A percentile compares a stretch with the other conserved stretches of the same genome.
These are phyloP conservation scores for Silene coronaria DNA, from an alignment of 179 eudicot species.

Conservation along the genomic window DNA sequence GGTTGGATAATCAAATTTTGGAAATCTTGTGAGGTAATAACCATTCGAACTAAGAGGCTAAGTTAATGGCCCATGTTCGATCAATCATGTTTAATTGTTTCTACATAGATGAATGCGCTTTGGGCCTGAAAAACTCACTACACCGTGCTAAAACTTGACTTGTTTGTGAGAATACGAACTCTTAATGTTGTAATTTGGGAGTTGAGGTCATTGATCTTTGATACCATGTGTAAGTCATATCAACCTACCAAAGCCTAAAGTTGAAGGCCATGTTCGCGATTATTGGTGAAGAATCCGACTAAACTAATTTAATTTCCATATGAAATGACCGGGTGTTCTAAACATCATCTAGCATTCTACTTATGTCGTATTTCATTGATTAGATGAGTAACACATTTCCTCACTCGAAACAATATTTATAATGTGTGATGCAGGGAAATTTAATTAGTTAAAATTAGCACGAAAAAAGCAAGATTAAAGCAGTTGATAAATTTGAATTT, in stretches of 20 bases:
- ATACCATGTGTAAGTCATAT: neutral
- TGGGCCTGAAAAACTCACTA: no score
- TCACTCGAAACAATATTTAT: neutral
- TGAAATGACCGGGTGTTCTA: no score
- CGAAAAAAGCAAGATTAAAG: neutral
- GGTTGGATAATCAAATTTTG: neutral
- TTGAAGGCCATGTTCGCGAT: no score
- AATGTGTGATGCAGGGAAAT: slow-evolving; percentile 20
- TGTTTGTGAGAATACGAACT: neutral
- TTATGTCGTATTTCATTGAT: neutral
- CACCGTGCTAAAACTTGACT: no score
- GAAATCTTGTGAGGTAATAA: neutral
- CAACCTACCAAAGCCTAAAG: neutral
- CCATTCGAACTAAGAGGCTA: neutral
- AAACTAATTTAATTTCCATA: no score
- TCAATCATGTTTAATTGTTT: no score
- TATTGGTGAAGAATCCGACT: no score
- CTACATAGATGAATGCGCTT: no score
- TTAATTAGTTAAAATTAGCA: slow-evolving; percentile 4
- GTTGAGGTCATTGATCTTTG: neutral
- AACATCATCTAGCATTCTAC: no score
- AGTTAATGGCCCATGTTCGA: no score
- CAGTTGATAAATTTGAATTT: neutral
- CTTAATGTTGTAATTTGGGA: neutral
- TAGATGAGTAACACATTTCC: neutral